A percentile compares a stretch with the other conserved stretches of the same genome.
Conservation (phyloP, 441 rosid species). For the Sinapis alba region DNA sequence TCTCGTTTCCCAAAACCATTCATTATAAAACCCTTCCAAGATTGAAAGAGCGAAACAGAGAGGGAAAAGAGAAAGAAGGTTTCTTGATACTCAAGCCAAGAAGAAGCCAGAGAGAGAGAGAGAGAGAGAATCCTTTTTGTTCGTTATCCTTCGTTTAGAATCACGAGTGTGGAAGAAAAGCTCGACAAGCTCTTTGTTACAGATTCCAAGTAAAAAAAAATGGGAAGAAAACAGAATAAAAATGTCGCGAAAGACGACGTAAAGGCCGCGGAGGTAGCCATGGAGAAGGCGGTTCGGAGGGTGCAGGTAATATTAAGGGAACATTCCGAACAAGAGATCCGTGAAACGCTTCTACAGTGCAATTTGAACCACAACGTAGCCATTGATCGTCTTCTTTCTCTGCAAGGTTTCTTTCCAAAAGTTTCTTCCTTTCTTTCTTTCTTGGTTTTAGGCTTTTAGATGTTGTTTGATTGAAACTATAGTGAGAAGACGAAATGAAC, state of each 20-base stretch:
- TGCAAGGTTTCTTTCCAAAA: slow-evolving; percentile 52
- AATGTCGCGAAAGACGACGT: slow-evolving; percentile 51
- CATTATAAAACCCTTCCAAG: neutral
- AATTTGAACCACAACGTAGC: slow-evolving; percentile 79
- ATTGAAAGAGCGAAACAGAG: neutral
- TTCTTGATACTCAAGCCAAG: slow-evolving; percentile 15
- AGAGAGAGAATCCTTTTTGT: slow-evolving; percentile 1
- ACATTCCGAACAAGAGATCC: slow-evolving; percentile 80
- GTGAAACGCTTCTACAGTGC: slow-evolving; percentile 70
- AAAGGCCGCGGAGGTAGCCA: slow-evolving; percentile 15
- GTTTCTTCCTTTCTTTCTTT: neutral
- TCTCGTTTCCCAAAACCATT: slow-evolving; percentile 1
- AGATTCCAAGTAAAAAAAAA: neutral
- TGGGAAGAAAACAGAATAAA: neutral
- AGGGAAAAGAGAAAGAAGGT: neutral
- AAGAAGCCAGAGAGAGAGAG: neutral
- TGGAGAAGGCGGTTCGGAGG: slow-evolving; percentile 38
- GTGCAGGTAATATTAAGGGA: slow-evolving; percentile 61
- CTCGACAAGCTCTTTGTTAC: neutral
- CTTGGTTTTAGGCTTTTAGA: neutral
- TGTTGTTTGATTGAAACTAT: neutral
- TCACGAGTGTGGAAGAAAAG: neutral
- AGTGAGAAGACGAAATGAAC: too few relatives aligned
- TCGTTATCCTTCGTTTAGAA: neutral
- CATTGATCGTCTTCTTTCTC: slow-evolving; percentile 66